phyloP scores from a whole-genome alignment of 2,329 filamentous ascomycete species.

The Ustilaginoidea virens region DNA sequence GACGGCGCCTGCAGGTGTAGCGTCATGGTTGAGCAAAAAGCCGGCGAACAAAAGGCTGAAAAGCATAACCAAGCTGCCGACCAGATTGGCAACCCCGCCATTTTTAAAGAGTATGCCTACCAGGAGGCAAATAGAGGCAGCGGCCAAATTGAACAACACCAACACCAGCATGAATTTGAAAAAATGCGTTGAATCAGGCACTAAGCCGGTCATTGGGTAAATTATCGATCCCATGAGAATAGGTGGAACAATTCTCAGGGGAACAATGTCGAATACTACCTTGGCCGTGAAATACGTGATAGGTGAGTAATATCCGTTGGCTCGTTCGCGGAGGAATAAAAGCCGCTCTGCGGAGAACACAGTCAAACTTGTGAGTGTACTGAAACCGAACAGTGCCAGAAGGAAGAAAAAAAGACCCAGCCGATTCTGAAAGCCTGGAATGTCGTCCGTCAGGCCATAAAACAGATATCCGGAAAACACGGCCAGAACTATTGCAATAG shows the following conservation, averaged over 20 bases:
- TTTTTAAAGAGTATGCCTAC: constrained; percentile 94
- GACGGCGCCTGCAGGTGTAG: constrained; percentile 67
- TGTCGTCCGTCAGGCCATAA: constrained; percentile 90
- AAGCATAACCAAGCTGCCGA: constrained; percentile 91
- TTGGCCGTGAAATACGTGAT: constrained; percentile 91
- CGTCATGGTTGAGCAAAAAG: constrained; percentile 84
- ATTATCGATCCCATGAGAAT: constrained; percentile 92
- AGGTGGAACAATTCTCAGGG: constrained; percentile 83
- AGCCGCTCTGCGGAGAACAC: constrained; percentile 87
- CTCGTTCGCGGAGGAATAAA: constrained; percentile 81
- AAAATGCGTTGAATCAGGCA: constrained; percentile 70
- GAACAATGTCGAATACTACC: constrained; percentile 95
- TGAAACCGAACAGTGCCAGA: constrained; percentile 89
- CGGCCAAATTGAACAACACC: constrained; percentile 90
- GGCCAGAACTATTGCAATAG: constrained; percentile 85
- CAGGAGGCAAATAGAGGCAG: constrained; percentile 84
- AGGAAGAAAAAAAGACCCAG: constrained; percentile 97
- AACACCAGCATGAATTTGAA: constrained; percentile 83
- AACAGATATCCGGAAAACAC: constrained; percentile 92
- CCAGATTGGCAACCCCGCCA: constrained; percentile 76
- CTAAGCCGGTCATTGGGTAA: constrained; percentile 93
- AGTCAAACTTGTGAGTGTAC: constrained; percentile 81
- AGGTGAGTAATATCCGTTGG: constrained; percentile 92
- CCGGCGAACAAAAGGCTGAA: constrained; percentile 93
- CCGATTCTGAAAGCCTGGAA: constrained; percentile 93